phyloP scores from a whole-genome alignment of 306 rosid species.

The Elaeagnus macrophylla region DNA sequence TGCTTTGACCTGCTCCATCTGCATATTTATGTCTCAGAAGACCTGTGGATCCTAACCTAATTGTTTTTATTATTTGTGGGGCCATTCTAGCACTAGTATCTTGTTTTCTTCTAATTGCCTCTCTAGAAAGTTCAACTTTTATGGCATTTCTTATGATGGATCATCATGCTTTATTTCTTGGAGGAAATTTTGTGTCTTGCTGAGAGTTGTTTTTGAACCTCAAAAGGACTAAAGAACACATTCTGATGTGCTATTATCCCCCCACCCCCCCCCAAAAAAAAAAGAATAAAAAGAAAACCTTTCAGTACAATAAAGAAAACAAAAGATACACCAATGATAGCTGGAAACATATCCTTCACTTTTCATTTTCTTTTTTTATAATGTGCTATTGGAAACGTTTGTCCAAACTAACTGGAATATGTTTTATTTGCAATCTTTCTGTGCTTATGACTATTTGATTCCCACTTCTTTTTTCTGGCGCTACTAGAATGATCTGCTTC shows the following conservation, averaged over 20 bases:
- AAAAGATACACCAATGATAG: too few species aligned
- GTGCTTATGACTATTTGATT: background rate
- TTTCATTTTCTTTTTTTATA: too few species aligned
- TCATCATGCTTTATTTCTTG: too few species aligned
- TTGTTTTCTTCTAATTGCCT: background rate
- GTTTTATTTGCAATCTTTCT: constrained; percentile 2
- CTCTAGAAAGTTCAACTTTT: too few species aligned
- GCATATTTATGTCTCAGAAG: background rate
- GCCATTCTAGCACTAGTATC: background rate
- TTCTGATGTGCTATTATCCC: too few species aligned
- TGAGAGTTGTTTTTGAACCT: background rate
- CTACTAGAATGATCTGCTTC: constrained; percentile 84
- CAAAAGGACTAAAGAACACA: too few species aligned
- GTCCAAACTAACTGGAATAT: background rate
- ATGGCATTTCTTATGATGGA: too few species aligned
- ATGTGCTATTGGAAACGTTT: background rate
- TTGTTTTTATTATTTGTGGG: background rate
- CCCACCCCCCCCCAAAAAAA: too few species aligned
- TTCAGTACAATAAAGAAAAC: too few species aligned
- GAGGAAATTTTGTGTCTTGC: background rate
- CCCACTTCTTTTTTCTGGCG: constrained; percentile 6
- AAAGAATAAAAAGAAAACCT: too few species aligned
- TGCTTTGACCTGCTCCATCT: background rate
- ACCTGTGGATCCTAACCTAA: constrained; percentile 1
- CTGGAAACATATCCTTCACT: too few species aligned